A percentile compares a stretch with the other conserved stretches of the same genome.
These are phyloP conservation scores for Linum lewisii DNA, from an alignment of 345 rosid genomes.

Conservation along the genomic window DNA sequence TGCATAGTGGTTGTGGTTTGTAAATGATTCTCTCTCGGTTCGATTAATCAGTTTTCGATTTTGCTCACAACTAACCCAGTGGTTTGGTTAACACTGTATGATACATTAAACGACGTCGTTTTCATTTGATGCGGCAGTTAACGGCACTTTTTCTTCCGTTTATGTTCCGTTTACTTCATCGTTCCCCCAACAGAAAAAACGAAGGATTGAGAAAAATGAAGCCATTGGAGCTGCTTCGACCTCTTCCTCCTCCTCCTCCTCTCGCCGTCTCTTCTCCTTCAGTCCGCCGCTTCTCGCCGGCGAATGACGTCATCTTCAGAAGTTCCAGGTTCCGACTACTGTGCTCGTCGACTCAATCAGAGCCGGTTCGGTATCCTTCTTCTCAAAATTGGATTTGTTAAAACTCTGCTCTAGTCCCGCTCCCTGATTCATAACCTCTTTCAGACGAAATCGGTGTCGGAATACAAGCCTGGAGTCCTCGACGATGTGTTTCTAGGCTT, in stretches of 20 bases:
- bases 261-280: slow-evolving; percentile 9
- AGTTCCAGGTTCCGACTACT: slow-evolving; percentile 13
- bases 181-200: not conserved
- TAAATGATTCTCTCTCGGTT: too few relatives aligned
- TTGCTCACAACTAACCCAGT: too few relatives aligned
- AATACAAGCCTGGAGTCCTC: slow-evolving; percentile 38
- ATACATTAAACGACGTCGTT: too few relatives aligned
- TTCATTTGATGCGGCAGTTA: too few relatives aligned
- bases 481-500: slow-evolving; percentile 52
- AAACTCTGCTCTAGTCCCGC: not conserved
- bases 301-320: slow-evolving; percentile 3
- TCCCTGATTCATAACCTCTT: not conserved
- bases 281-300: slow-evolving; percentile 3
- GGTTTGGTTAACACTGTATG: too few relatives aligned
- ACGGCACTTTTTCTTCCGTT: not conserved
- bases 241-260: slow-evolving; percentile 15
- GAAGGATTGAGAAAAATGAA: slow-evolving; percentile 19
- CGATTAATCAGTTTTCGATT: too few relatives aligned
- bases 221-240: slow-evolving; percentile 18
- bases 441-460: slow-evolving; percentile 29
- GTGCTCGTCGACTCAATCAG: slow-evolving; percentile 24
- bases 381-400: not conserved
- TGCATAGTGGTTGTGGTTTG: too few relatives aligned
- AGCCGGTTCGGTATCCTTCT: slow-evolving; percentile 15
- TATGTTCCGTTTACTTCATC: not conserved